phyloP scores from a whole-genome alignment of 306 rosid genomes.

The Senna tora region DNA sequence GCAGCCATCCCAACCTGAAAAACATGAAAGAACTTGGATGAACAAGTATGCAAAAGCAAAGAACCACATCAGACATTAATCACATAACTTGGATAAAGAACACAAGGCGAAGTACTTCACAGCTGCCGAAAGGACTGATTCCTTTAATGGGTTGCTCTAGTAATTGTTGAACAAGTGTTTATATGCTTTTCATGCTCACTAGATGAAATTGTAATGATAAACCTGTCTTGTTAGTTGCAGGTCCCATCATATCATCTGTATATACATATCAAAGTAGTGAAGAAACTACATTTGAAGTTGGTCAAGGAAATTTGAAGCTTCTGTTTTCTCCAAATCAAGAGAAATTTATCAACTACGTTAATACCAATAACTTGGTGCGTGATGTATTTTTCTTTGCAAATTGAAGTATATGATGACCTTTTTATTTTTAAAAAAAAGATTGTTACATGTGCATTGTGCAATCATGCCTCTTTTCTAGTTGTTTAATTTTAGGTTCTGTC shows the following conservation, averaged over 20 bases:
- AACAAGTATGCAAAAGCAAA: too few relatives aligned
- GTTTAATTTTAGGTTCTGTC: slow-evolving; percentile 29
- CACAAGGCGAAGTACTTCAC: too few relatives aligned
- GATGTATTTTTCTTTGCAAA: slow-evolving; percentile 31
- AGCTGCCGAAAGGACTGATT: slow-evolving; percentile 49
- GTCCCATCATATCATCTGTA: slow-evolving; percentile 62
- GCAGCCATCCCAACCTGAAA: too few relatives aligned
- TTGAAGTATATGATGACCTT: slow-evolving; percentile 30
- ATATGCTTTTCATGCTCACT: slow-evolving; percentile 34
- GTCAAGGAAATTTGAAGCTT: slow-evolving; percentile 76
- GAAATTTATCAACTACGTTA: slow-evolving; percentile 55
- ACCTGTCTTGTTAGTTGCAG: slow-evolving; percentile 50
- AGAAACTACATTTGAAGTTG: slow-evolving; percentile 61
- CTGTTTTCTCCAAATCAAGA: slow-evolving; percentile 55
- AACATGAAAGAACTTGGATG: too few relatives aligned
- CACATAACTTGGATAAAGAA: too few relatives aligned
- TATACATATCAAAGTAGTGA: slow-evolving; percentile 42
- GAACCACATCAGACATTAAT: too few relatives aligned
- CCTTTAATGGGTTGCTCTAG: slow-evolving; percentile 8
- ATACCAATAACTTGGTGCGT: slow-evolving; percentile 57
- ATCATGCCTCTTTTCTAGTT: slow-evolving; percentile 31
- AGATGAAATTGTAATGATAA: slow-evolving; percentile 23
- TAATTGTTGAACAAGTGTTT: slow-evolving; percentile 25
- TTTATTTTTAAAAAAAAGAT: not conserved
- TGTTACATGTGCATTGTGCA: not conserved